Base-by-base conservation (phyloP, 1,284 basidiomycete species). In the Ceratobasidium sp. region DNA sequence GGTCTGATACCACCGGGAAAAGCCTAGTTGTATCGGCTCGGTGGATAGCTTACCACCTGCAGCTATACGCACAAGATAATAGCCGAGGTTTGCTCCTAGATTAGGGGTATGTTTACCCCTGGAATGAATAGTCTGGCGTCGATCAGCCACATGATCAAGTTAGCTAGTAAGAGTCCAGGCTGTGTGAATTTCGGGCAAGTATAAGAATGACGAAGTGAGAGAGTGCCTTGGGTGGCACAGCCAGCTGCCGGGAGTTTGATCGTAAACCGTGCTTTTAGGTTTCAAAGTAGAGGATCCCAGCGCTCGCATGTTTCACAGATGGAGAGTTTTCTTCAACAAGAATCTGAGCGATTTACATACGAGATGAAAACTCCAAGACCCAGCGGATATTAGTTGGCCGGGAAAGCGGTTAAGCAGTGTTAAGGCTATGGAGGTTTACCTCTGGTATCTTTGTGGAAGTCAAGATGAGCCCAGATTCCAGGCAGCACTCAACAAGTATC, bases 151-250 rank as follows among this genome's bases (percentile, higher is more conserved):
- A 71, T 46, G 13, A 46, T 13, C 44, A 46, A 56, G 28, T 40
- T 60, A 60, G 55, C 40, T 60, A 58, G 39, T 23, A n/a, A 3
- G 42, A 60, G 69, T 42, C 44, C 23, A 39, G 69, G 69, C 69
- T 71, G 69, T 71, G 69, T 28, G 69, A 40, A 58, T 46, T 58
- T 71, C 55, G 69, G 69, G 63, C 63, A 49, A 26, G 63, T 18
- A 40, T 49, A 44, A 7, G 40, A 26, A n/a, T 49, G 63, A 66
- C 28, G 12, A 64, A 49, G n/a, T 49, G 42, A 10, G 39, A 66
- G 63, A 33, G 44, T 46, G 63, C 63, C 44, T 46, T 66, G 20
- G 15, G 39, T n/a, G 13, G 26, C 63, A 66, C 63, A 66, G 63
- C 63, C 63, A 66, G n/a, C 42, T 66, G n/a, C 63, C 20, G 9